Percentiles rank a stretch among this genome's conserved stretches.
Evolutionary conservation across 768 basidiomycete genomes (phyloP).

Genomic region (Boletus insuetus): DNA sequence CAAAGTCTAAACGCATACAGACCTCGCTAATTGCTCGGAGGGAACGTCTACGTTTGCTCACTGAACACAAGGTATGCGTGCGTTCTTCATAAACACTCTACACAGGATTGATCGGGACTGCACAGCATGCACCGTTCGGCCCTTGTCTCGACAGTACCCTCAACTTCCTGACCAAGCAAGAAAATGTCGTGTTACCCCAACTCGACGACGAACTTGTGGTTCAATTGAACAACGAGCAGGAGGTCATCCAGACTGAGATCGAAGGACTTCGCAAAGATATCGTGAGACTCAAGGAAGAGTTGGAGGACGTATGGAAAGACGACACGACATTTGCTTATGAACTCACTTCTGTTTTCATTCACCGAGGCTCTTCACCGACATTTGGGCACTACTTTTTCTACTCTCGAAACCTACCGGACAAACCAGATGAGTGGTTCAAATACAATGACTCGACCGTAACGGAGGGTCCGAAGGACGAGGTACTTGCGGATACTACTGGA

Average conservation of each 20-base stretch:
- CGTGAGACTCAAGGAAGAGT: constrained; percentile 55
- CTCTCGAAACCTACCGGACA: constrained; percentile 78
- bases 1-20: constrained; percentile 68
- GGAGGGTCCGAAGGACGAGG: constrained; percentile 74
- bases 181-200: constrained; percentile 42
- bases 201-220: constrained; percentile 58
- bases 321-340: constrained; percentile 74
- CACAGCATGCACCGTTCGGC: constrained; percentile 59
- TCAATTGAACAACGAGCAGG: constrained; percentile 53
- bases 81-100: not conserved
- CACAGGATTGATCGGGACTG: not conserved
- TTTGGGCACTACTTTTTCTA: constrained; percentile 98
- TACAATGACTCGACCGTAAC: constrained; percentile 92
- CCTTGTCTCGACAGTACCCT: constrained; percentile 53
- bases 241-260: constrained; percentile 52
- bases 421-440: constrained; percentile 89
- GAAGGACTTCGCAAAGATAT: constrained; percentile 50
- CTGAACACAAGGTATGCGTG: constrained; percentile 64
- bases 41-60: constrained; percentile 64
- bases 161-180: constrained; percentile 56
- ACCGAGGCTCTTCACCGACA: constrained; percentile 82
- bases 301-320: constrained; percentile 76
- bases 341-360: constrained; percentile 92
- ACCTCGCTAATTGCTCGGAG: constrained; percentile 59
- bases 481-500: constrained; percentile 87